Evolutionary conservation across 805 yeast species (phyloP), one percentile per base, ranked within the genome.

Genomic region (Kregervanrija fluxuum): DNA sequence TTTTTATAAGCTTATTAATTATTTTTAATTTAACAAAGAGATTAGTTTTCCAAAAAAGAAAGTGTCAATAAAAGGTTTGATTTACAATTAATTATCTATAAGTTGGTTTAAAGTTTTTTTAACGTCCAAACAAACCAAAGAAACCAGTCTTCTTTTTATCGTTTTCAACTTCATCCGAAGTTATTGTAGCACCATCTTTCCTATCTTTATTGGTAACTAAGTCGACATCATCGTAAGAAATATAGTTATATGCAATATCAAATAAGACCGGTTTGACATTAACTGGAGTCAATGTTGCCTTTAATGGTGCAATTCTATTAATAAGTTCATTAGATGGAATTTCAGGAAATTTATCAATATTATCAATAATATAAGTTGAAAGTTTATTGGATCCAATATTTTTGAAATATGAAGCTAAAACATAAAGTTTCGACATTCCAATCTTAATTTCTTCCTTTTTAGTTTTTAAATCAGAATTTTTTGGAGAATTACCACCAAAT

Each of bases 261-360:
- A 88, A 93, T 56, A 90, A 74, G 9, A 89, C 95, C 0, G 99
- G 96, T 64, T 93, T 91, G 46, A 82, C 77, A 43, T 80, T 73
- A 1, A 85, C 77, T 1, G 95, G 85, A 50, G 66, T 68, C 35
- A 88, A 40, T n/a, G 48, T 41, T 11, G 61, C 55, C 4, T 59
- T 55, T 14, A 67, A 47, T 42, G 62, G 54, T 3, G 61, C 65
- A 41, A 66, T 48, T 22, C 42, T 54, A 2, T 64, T 57, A 38
- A 73, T 48, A 1, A 70, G 52, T 31, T 57, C 59, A 8, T 51
- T 49, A 30, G 57, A 41, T 8, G 66, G 51, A 33, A 55, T 53
- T 37, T 45, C 48, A 30, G 67, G 60, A 51, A 62, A 55, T 48
- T 62, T 60, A 28, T 48, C 41, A 33, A 58, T 46, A 37, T 60